Evolutionary conservation across 352 stramenopile species (phyloP), one percentile per base, ranked within the genome.

Genomic region (Elongisporangium anandrum): DNA sequence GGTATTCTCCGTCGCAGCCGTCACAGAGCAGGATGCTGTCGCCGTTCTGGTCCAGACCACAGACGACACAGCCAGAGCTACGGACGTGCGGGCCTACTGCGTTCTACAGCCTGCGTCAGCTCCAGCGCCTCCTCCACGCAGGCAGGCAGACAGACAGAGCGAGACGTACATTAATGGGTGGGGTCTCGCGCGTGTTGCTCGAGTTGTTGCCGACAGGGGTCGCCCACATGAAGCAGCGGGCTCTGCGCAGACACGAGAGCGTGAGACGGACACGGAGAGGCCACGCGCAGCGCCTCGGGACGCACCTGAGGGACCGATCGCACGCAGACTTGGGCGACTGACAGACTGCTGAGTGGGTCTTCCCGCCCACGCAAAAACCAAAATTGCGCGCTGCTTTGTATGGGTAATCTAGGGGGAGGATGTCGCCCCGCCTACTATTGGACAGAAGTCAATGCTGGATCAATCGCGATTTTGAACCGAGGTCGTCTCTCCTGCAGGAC

Each of bases 1-100:
- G 85, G 68, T 93, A 94, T 73, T 94, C 85, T n/a, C 70, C 83
- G 56, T 92, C 81, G 63, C 85, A 94, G 66, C 85, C 82, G 58
- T 94, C 85, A 38, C 85, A 94, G 9, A 94, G 75, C 52, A 94
- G 52, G 58, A 94, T 94, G 59, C 80, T 86, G 68, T 90, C 80
- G 21, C 76, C 83, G 63, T 92, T 79, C 62, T 89, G 79, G 69
- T 90, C 77, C 24, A 75, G 61, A 4, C 85, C 72, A 57, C 85
- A 94, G 24, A 88, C 72, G 23, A 81, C 72, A 61, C 85, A 94
- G 53, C 83, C 80, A 49, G 78, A 73, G 63, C 62, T 70, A 16
- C 75, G 75, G 1, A 56, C 23, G 48, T 81, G 70, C 21, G 66
- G 63, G 10, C 59, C 60, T 49, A 26, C 61, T 23, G 61, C 57